A percentile compares a stretch with the other conserved stretches of the same genome.
Evolutionary conservation across 805 yeast genomes (phyloP).

Genomic region (Wickerhamomyces pijperi): DNA sequence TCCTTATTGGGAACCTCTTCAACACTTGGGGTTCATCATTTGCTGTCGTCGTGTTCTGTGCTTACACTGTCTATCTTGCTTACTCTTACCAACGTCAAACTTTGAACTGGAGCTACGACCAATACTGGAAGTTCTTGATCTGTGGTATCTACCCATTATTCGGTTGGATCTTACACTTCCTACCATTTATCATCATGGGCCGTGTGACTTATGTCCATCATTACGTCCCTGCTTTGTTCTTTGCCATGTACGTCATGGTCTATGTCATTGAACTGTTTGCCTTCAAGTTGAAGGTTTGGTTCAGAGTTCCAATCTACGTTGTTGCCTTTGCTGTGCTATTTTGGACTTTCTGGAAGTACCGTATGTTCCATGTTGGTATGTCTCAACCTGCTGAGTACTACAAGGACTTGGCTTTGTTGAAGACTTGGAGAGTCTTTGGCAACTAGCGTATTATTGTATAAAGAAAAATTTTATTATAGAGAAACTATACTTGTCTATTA

Average conservation of each 20-base stretch:
- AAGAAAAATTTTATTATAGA: too few relatives aligned
- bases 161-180: slow-evolving; percentile 82
- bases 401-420: slow-evolving; percentile 40
- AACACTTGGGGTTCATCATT: slow-evolving; percentile 65
- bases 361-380: slow-evolving; percentile 80
- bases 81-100: slow-evolving; percentile 65
- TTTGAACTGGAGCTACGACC: slow-evolving; percentile 29
- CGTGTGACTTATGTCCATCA: slow-evolving; percentile 97
- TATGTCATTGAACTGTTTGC: slow-evolving; percentile 19
- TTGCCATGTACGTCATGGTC: slow-evolving; percentile 67
- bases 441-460: neutral
- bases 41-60: slow-evolving; percentile 39
- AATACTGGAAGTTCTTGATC: slow-evolving; percentile 32
- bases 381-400: slow-evolving; percentile 37
- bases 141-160: slow-evolving; percentile 78
- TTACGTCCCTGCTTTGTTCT: slow-evolving; percentile 88
- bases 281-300: slow-evolving; percentile 13
- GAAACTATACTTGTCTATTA: too few relatives aligned
- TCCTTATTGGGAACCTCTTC: slow-evolving; percentile 63
- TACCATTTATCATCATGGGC: slow-evolving; percentile 88
- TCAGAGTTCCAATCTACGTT: slow-evolving; percentile 27
- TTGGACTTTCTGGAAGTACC: slow-evolving; percentile 47
- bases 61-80: slow-evolving; percentile 26
- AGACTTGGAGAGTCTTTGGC: slow-evolving; percentile 36
- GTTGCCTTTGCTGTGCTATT: slow-evolving; percentile 38